Base-by-base conservation (phyloP, 208 protist genomes). In the Blastocrithidia nonstop region DNA sequence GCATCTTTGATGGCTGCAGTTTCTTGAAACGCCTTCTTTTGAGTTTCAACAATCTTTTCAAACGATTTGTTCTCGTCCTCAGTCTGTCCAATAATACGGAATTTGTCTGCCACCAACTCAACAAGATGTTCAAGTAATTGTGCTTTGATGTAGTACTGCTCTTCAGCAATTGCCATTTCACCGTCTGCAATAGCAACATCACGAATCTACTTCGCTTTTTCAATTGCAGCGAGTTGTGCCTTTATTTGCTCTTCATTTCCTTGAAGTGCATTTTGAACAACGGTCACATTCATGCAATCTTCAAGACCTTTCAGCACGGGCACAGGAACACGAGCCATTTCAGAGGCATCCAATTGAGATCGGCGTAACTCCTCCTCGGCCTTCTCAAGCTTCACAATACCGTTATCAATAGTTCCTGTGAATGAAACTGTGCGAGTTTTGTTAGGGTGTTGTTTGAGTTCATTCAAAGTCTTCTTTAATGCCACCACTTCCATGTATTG, bases 71-170 rank as follows among this genome's bases (percentile, higher is more conserved):
- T 80, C 62, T 80, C 71, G 44, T 80, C 71, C 48, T 74, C 66
- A 27, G 57, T 68, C 53, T 80, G 75, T 17, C 42, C 45, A 24
- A 80, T 65, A 44, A 81, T 26, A 22, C 67, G 57, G 63, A 81
- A 81, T 54, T 81, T 81, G 55, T 76, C 67, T 16, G 57, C 47
- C 22, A 76, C 63, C 27, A 76, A 50, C 31, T 73, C 66, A 31
- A 81, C 74, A 22, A 81, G 57, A 28, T 61, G 60, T 52, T 81
- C 71, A 54, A 72, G 71, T 36, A 81, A 68, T 54, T 81, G 71
- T 19, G 74, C 66, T 61, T 81, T 76, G 41, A 66, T 81, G 62
- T 65, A 81, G 55, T 76, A 70, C 54, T 81, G 71, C 67, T 81
- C 71, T 55, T 81, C 71, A 2, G 67, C 71, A 28, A 81, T 69